A percentile compares a stretch with the other conserved stretches of the same genome.
Evolutionary conservation across 75 land plant species (phyloP).

Genomic region (Pseudotsuga menziesii): DNA sequence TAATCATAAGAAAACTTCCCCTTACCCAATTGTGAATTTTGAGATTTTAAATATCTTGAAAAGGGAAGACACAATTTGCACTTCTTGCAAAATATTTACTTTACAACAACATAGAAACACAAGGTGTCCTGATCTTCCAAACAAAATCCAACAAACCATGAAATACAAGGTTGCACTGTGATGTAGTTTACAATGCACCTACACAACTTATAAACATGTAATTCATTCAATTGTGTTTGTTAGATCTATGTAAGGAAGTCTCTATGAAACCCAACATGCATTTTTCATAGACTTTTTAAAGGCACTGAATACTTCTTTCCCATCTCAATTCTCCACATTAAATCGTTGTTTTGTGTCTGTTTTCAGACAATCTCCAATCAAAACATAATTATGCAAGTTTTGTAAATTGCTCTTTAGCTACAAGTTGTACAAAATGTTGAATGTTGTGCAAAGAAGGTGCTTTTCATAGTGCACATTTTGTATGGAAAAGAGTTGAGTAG

Average conservation of each 20-base stretch:
- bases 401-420: background rate
- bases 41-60: background rate
- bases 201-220: background rate
- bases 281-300: background rate
- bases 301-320: too few relatives aligned
- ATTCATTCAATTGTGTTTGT: background rate
- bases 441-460: background rate
- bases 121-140: background rate
- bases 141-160: background rate
- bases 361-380: background rate
- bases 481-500: too few relatives aligned
- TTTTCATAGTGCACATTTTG: too few relatives aligned
- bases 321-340: background rate
- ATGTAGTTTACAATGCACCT: background rate
- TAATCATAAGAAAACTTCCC: background rate
- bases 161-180: background rate
- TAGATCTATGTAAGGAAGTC: background rate
- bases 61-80: background rate
- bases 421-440: background rate
- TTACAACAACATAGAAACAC: background rate
- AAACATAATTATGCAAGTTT: background rate
- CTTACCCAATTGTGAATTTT: background rate
- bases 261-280: background rate
- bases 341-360: background rate
- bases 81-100: background rate